phyloP scores from a whole-genome alignment of 176 grass and related monocot species.

The Elaeis guineensis region DNA sequence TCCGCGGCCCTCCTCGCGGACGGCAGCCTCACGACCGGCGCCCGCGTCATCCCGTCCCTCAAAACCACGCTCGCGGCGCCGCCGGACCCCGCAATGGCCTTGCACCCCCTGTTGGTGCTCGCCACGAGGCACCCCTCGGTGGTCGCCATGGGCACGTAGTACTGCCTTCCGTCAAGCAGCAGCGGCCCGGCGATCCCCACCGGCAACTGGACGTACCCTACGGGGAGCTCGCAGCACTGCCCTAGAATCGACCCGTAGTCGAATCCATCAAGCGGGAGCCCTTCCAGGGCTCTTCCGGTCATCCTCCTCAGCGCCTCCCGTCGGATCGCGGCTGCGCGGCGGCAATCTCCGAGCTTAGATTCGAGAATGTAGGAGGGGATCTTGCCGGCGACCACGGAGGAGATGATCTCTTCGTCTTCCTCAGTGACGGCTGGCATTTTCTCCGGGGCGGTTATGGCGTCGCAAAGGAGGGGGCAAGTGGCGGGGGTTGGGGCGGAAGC shows the following conservation, averaged over 20 bases:
- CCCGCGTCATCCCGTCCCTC: slow-evolving; percentile 59
- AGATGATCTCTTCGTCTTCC: slow-evolving; percentile 57
- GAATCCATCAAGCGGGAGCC: slow-evolving; percentile 58
- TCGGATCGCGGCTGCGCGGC: slow-evolving; percentile 52
- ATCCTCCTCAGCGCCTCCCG: slow-evolving; percentile 53
- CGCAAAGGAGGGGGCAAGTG: slow-evolving; percentile 28
- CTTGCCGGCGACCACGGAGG: slow-evolving; percentile 31
- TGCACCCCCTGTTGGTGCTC: slow-evolving; percentile 66
- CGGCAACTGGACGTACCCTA: slow-evolving; percentile 60
- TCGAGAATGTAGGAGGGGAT: slow-evolving; percentile 60
- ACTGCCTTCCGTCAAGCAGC: slow-evolving; percentile 37
- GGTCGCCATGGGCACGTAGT: slow-evolving; percentile 75
- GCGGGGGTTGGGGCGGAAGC: not conserved
- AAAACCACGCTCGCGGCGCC: slow-evolving; percentile 50
- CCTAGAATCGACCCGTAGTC: slow-evolving; percentile 60
- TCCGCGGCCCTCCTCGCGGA: slow-evolving; percentile 45
- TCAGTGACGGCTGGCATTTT: slow-evolving; percentile 27
- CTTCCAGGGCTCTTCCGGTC: slow-evolving; percentile 46
- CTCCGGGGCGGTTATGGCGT: slow-evolving; percentile 1
- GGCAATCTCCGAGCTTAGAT: slow-evolving; percentile 47
- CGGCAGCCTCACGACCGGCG: slow-evolving; percentile 38
- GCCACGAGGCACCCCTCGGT: slow-evolving; percentile 77
- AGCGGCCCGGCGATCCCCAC: slow-evolving; percentile 68
- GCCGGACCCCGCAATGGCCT: slow-evolving; percentile 66
- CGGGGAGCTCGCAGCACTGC: slow-evolving; percentile 76